Conservation (phyloP, 2,329 filamentous ascomycete genomes). For the Exserohilum rostratum region DNA sequence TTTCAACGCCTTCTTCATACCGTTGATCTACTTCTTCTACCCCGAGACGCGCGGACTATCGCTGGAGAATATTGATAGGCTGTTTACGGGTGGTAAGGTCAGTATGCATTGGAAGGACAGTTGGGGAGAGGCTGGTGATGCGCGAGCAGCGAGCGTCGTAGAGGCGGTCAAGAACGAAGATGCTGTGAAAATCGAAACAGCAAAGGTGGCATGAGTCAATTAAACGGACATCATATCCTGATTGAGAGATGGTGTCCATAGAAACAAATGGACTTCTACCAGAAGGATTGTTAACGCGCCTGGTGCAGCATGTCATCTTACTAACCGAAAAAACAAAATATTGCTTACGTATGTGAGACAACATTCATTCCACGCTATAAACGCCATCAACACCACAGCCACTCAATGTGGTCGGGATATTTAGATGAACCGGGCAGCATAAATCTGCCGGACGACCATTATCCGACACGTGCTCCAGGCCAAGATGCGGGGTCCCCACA, state of each 20-base stretch:
- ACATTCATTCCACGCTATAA: too few relatives aligned
- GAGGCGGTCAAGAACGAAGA: neutral
- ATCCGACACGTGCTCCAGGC: neutral
- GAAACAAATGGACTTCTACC: neutral
- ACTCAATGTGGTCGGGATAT: neutral
- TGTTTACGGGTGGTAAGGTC: constrained; percentile 74
- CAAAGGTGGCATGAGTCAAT: neutral
- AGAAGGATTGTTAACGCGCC: neutral
- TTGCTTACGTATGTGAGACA: too few relatives aligned
- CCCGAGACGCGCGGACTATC: constrained; percentile 62
- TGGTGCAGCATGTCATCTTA: too few relatives aligned
- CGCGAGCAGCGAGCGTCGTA: neutral
- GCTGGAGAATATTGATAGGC: constrained; percentile 62
- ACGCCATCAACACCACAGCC: neutral
- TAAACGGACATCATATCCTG: neutral
- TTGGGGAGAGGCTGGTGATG: constrained; percentile 6
- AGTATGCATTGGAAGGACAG: constrained; percentile 6
- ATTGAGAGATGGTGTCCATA: neutral
- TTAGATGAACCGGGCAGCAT: neutral
- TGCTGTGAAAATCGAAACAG: neutral
- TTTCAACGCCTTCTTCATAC: constrained; percentile 62
- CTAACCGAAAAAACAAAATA: too few relatives aligned
- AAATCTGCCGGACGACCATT: neutral
- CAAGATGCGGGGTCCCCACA: constrained; percentile 14
- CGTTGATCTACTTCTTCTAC: constrained; percentile 66